A percentile compares a stretch with the other conserved stretches of the same genome.
phyloP scores from a whole-genome alignment of 2,329 filamentous ascomycete genomes.

The Botrytis deweyae region DNA sequence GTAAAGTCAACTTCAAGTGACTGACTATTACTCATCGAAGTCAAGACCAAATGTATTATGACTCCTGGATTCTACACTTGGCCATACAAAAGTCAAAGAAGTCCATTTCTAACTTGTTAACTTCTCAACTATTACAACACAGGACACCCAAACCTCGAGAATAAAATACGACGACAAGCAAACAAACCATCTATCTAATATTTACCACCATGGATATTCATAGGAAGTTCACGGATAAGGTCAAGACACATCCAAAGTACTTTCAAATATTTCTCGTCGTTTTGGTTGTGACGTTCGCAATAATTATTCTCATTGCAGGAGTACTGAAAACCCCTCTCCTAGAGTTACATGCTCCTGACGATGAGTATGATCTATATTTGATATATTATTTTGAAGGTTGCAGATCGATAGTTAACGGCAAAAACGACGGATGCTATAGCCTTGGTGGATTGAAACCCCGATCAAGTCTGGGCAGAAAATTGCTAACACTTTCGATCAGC shows the following conservation, averaged over 20 bases:
- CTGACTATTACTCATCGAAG: not conserved
- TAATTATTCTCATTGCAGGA: not conserved
- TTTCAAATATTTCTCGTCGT: not conserved
- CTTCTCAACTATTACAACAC: not conserved
- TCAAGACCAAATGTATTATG: not conserved
- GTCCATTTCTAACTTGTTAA: not conserved
- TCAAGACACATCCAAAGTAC: not conserved
- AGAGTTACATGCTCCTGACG: not conserved
- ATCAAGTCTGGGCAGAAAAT: too few relatives aligned
- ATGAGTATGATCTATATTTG: not conserved
- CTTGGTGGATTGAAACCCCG: too few relatives aligned
- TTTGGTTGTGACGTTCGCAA: not conserved
- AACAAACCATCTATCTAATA: not conserved
- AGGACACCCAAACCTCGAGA: not conserved
- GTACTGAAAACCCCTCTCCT: not conserved
- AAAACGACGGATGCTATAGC: not conserved
- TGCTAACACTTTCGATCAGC: too few relatives aligned
- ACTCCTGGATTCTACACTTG: not conserved
- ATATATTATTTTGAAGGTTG: not conserved
- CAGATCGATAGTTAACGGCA: not conserved
- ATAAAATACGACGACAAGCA: not conserved
- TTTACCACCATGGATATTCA: not conserved
- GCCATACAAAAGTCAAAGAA: not conserved
- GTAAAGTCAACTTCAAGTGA: not conserved
- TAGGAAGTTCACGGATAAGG: not conserved